Base-by-base conservation (phyloP, 768 basidiomycete genomes). In the Cyathus striatus region DNA sequence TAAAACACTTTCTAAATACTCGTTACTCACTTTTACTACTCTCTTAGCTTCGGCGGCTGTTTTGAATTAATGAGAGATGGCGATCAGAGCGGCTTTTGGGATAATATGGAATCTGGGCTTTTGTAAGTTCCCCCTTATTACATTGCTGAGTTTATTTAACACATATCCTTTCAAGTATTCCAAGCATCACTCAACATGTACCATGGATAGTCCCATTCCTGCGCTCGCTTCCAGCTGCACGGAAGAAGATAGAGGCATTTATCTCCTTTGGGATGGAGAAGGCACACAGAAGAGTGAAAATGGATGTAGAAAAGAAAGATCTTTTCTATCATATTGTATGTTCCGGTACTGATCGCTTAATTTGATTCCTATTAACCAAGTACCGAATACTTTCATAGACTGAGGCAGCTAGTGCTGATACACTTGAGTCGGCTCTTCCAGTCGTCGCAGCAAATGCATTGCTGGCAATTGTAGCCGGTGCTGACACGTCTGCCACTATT, bases 401-500 rank as follows among this genome's bases (percentile, higher is more conserved):
- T 13, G 21, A 14, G 21, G 10, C 20, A 20, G 10, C 18, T 14
- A 20, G 10, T 37, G n/a, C n/a, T n/a, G 20, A 40, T 20, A 24
- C 39, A 23, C 20, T 24, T 13, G n/a, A 40, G 2, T 13, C 39
- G 7, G 10, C 39, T 21, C n/a, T 26, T 26, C n/a, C 12, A 20
- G 33, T 42, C 21, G 23, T 20, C 20, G 14, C 21, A 16, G 30
- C 25, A 12, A 12, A 35, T 27, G 27, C 41, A n/a, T 13, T 22
- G 14, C 18, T 34, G 9, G n/a, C 23, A 14, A 59, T 63, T 36
- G 46, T 58, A 10, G 76, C 74, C 7, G 76, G 76, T 7, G 60
- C 73, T 18, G 76, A 78, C 48, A 78, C 76, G 2, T 67, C 69
- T 14, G 62, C 71, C 5, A 62, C 61, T 4, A 63, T 61, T 1